phyloP scores from a whole-genome alignment of 352 stramenopile genomes.

The Globisporangium radiosum region DNA sequence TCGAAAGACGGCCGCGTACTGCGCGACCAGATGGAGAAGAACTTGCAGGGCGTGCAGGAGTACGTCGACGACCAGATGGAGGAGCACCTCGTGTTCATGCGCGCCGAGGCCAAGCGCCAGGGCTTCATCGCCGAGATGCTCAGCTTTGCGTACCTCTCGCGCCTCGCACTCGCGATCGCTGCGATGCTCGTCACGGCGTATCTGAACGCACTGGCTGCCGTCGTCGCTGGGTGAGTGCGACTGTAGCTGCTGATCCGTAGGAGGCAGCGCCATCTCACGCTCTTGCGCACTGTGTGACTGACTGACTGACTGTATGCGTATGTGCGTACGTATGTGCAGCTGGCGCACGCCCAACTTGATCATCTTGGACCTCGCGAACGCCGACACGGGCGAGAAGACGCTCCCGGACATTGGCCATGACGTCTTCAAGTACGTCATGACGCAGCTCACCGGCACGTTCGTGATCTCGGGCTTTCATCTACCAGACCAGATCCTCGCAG shows the following conservation, averaged over 20 bases:
- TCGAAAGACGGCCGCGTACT: slow-evolving; percentile 34
- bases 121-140: slow-evolving; percentile 86
- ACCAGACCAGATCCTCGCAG: slow-evolving; percentile 75
- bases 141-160: slow-evolving; percentile 80
- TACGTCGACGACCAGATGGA: slow-evolving; percentile 63
- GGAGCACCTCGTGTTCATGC: slow-evolving; percentile 71
- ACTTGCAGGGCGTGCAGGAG: slow-evolving; percentile 71
- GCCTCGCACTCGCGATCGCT: slow-evolving; percentile 78
- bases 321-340: slow-evolving; percentile 12
- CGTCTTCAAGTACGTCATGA: slow-evolving; percentile 83
- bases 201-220: slow-evolving; percentile 75
- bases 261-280: neutral
- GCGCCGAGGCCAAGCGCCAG: slow-evolving; percentile 53
- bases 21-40: slow-evolving; percentile 63
- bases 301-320: neutral
- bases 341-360: slow-evolving; percentile 83
- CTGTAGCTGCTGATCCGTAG: too few species aligned
- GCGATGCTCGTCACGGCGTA: slow-evolving; percentile 78
- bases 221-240: slow-evolving; percentile 54
- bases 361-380: slow-evolving; percentile 55
- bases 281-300: neutral
- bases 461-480: slow-evolving; percentile 86
- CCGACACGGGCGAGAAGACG: slow-evolving; percentile 63
- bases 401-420: slow-evolving; percentile 81
- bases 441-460: slow-evolving; percentile 73